Base-by-base conservation (phyloP, 2,329 filamentous ascomycete species). In the Blastomyces parvus region DNA sequence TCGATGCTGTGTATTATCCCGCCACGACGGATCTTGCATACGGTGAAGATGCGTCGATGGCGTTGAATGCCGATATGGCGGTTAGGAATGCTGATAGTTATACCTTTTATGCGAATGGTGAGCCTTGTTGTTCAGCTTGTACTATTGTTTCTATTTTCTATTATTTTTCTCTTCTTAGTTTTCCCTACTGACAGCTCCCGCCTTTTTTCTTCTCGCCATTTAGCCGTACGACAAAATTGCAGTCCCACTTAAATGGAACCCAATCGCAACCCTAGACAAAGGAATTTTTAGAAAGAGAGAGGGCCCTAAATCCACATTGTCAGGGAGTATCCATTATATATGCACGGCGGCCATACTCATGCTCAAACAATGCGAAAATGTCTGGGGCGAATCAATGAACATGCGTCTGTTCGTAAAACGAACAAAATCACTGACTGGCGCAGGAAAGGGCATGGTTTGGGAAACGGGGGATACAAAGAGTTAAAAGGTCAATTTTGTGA, bases 51-150 rank as follows among this genome's bases (percentile, higher is more conserved):
- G 22, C 22, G 9, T 59, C 36, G n/a, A 17, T 44, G 8, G 22
- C 36, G 22, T 25, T 59, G 14, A 19, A 2, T 7, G 5, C 36
- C 8, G 56, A 59, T 27, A 59, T 40, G 56, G 38, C 56, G 9
- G 2, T 59, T 27, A 27, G 14, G 38, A 59, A 59, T 25, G 56
- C 56, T 6, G 56, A 59, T 59, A 59, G 13, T 42, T 59, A 42
- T 44, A 40, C 7, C 5, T 59, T 25, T 17, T 59, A 59, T 42
- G 38, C 56, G 11, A 40, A 59, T 42, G 33, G 56, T 59, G 38
- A 44, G 52, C n/a, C 38, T 30, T 9, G 33, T 36, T 8, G 33
- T 36, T 36, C 33, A 36, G 19, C 14, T 19, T 42, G 13, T 42
- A 3, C 11, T 42, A 42, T 42, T 1, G 17, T 0, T 42, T 3